These are phyloP conservation scores for Orbilia oligospora DNA, from an alignment of 2,329 filamentous ascomycete species.

Conservation along the genomic window DNA sequence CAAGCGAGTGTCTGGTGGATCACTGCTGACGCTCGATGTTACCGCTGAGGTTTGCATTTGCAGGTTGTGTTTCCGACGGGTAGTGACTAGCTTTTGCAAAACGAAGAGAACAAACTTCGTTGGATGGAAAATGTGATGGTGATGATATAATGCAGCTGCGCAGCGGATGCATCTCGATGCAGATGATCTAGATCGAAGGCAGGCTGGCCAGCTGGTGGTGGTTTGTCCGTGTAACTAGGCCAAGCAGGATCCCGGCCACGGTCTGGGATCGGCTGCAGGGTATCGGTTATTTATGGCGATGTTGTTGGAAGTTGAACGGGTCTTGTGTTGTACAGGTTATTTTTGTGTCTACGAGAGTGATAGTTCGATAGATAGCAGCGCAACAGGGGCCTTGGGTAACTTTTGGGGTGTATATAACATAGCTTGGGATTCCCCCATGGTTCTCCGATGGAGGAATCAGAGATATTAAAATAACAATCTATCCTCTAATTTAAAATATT, in stretches of 20 bases:
- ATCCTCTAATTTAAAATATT: no score
- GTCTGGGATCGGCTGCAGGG: conserved; percentile 23
- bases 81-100: conserved; percentile 31
- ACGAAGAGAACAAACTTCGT: conserved; percentile 4
- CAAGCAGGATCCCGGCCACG: conserved; percentile 16
- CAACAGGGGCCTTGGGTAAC: not conserved
- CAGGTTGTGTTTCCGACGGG: conserved; percentile 31
- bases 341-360: no score
- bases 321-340: conserved; percentile 10
- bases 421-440: not conserved
- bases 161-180: not conserved
- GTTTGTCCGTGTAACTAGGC: conserved; percentile 28
- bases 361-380: no score
- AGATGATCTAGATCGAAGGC: not conserved
- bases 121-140: not conserved
- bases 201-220: not conserved
- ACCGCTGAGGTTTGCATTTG: conserved; percentile 23
- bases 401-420: not conserved
- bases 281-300: conserved; percentile 2
- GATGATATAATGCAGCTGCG: not conserved
- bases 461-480: not conserved
- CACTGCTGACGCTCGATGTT: conserved; percentile 20
- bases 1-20: conserved; percentile 13
- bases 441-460: not conserved
- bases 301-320: conserved; percentile 16